Evolutionary conservation across 2,329 filamentous ascomycete genomes (phyloP), one percentile per base, ranked within the genome.

Genomic region (Clarireedia homoeocarpa): DNA sequence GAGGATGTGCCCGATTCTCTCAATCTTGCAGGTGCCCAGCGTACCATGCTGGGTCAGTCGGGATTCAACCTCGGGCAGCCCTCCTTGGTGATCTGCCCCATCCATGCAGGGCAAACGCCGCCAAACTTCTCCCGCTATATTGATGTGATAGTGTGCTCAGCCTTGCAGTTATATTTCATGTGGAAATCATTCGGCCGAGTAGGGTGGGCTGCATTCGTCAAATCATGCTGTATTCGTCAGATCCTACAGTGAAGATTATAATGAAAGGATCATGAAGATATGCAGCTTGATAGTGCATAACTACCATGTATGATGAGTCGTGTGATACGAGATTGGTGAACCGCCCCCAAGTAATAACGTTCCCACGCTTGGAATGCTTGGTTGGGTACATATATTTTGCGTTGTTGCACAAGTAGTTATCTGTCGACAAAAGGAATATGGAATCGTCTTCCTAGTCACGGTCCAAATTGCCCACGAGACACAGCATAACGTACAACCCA

Each of bases 271-370:
- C 39, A n/a, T 42, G 5, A n/a, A 20, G 39, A n/a, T n/a, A 27
- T 20, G 24, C 20, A 45, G 39, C 49, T 45, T 59, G 10, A 15
- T 36, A 20, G 48, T 26, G 27, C 30, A 20, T 27, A 51, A 30
- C 27, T 36, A 52, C 38, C 42, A 47, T 24, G 51, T 47, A 51
- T 60, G 61, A 63, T 57, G 56, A 48, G 58, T 62, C 61, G 53
- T 48, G 56, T 60, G 47, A 54, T 52, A 61, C 61, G 52, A 61
- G 56, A 60, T 59, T 42, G 24, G 38, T 34, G n/a, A 57, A 53
- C 57, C 30, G 30, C 56, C 59, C 58, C 26, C 48, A 49, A 47
- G 44, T n/a, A 17, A 39, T 38, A 24, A 23, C 15, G 44, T 42
- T 42, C 39, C 39, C 39, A 42, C 39, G 7, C 5, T 42, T 42